A percentile compares a stretch with the other conserved stretches of the same genome.
Conservation (phyloP, 78 protist genomes). For the Mastigamoeba balamuthi region DNA sequence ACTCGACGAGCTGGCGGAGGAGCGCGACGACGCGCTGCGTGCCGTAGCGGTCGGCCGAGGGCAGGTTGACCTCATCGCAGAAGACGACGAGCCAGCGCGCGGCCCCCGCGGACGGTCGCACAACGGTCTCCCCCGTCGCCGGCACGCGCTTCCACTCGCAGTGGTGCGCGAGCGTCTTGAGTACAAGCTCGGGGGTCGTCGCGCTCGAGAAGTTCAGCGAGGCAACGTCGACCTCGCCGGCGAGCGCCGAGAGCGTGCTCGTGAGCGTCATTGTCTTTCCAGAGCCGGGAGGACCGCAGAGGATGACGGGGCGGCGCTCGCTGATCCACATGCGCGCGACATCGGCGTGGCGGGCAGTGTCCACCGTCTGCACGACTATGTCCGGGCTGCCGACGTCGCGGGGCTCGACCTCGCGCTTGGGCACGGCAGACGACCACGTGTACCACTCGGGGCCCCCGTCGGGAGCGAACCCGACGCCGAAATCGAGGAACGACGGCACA, state of each 20-base stretch:
- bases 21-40: conserved; percentile 92
- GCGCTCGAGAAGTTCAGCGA: conserved; percentile 83
- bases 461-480: no score
- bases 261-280: conserved; percentile 95
- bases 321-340: conserved; percentile 76
- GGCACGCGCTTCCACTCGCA: conserved; percentile 68
- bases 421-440: neutral
- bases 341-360: conserved; percentile 91
- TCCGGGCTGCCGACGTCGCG: conserved; percentile 64
- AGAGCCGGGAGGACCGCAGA: conserved; percentile 96
- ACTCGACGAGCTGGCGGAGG: conserved; percentile 85
- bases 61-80: conserved; percentile 96
- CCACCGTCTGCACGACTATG: conserved; percentile 91
- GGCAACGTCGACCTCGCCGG: conserved; percentile 74
- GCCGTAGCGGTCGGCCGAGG: conserved; percentile 88
- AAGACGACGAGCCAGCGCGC: conserved; percentile 87
- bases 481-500: no score
- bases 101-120: conserved; percentile 35
- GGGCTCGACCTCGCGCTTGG: neutral
- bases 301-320: conserved; percentile 74
- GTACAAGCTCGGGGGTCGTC: conserved; percentile 75
- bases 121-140: conserved; percentile 53
- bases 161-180: conserved; percentile 70
- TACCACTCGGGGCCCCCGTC: neutral
- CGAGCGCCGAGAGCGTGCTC: conserved; percentile 52